Conservation (phyloP, 2,329 filamentous ascomycete genomes). For the Coleophoma crateriformis region DNA sequence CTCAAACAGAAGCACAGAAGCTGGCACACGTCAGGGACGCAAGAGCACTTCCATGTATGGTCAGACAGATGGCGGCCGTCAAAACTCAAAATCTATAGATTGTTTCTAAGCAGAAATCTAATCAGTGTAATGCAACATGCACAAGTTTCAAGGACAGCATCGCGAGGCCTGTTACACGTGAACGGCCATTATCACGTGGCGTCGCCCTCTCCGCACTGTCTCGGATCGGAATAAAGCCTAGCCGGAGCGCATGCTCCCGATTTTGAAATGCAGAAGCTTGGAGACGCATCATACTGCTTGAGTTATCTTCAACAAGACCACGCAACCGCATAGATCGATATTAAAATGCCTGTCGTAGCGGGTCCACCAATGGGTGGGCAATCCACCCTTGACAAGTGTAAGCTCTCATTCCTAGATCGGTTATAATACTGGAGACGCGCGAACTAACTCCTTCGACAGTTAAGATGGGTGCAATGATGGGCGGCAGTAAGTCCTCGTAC, state of each 20-base stretch:
- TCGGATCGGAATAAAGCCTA: no score
- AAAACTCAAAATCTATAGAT: no score
- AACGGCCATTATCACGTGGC: background rate
- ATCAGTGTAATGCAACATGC: no score
- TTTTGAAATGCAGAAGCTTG: background rate
- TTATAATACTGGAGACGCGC: constrained; percentile 23
- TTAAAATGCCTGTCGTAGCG: constrained; percentile 38
- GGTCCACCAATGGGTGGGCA: constrained; percentile 48
- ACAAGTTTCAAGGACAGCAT: no score
- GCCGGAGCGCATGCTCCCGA: no score
- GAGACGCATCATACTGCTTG: background rate
- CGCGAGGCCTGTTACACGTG: no score
- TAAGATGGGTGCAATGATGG: constrained; percentile 99
- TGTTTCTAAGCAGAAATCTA: no score
- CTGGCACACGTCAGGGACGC: background rate
- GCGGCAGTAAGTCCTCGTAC: constrained; percentile 68
- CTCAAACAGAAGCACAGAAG: no score
- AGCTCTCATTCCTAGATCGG: constrained; percentile 17
- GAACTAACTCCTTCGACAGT: constrained; percentile 45
- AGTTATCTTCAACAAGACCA: background rate
- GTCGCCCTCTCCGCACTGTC: background rate
- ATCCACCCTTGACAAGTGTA: constrained; percentile 68
- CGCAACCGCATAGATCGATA: background rate
- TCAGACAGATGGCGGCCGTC: no score
- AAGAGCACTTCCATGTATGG: background rate